These are phyloP conservation scores for Termitomyces sp. DNA, from an alignment of 768 basidiomycete species.

Conservation along the genomic window DNA sequence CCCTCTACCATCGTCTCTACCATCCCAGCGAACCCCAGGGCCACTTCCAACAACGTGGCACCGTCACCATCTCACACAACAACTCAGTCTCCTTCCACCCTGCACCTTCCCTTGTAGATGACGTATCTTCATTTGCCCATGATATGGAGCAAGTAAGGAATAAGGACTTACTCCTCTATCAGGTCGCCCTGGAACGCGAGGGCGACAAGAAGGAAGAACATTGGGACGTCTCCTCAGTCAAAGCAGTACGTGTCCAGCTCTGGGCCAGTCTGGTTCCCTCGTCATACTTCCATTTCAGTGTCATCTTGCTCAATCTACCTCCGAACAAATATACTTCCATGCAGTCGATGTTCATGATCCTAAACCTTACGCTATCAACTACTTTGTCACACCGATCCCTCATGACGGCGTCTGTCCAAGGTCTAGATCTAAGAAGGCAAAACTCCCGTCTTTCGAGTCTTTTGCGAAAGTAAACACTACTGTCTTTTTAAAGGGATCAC, in stretches of 20 bases:
- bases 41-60: conserved; percentile 38
- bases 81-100: conserved; percentile 30
- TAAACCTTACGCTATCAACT: conserved; percentile 61
- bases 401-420: conserved; percentile 62
- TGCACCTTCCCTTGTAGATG: conserved; percentile 36
- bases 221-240: conserved; percentile 58
- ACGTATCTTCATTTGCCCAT: conserved; percentile 40
- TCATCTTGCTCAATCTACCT: conserved; percentile 47
- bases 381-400: conserved; percentile 65
- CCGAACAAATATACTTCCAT: conserved; percentile 57
- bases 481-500: conserved; percentile 36
- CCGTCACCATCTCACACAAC: conserved; percentile 28
- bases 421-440: conserved; percentile 19
- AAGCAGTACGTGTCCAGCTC: conserved; percentile 39
- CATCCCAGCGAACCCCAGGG: conserved; percentile 35
- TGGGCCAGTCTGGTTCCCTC: conserved; percentile 9
- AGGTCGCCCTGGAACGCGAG: conserved; percentile 58
- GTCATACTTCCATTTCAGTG: conserved; percentile 40
- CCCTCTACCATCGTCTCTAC: conserved; percentile 46
- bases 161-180: conserved; percentile 49
- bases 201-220: conserved; percentile 33
- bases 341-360: conserved; percentile 30
- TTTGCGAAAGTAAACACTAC: conserved; percentile 45
- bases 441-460: conserved; percentile 22
- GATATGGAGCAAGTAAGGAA: conserved; percentile 27